Base-by-base conservation (phyloP, 1,284 basidiomycete species). In the Pseudomicrostroma phylloplanum region DNA sequence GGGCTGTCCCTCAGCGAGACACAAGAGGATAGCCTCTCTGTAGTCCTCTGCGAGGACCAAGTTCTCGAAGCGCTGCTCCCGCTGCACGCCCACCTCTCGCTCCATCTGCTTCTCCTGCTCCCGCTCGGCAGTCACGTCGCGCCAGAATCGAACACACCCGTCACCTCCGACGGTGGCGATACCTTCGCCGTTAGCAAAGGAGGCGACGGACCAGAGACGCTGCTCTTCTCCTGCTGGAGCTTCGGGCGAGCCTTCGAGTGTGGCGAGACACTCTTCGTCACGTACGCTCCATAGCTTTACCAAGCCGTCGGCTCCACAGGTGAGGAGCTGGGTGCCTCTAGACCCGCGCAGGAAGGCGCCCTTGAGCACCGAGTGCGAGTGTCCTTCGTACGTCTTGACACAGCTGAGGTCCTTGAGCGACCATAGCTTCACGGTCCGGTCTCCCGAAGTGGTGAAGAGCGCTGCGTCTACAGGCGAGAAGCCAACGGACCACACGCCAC, bases 261-360 rank as follows among this genome's bases (percentile, higher is more conserved):
- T 98, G 15, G 87, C 83, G 3, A 86, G 62, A 46, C 83, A 77
- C 91, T 89, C 87, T 77, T 98, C 94, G 58, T 90, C 88, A 67
- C 86, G 85, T 60, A 96, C 85, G 78, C 90, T 92, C 96, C 96
- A 99, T 26, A 98, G 70, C 81, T 97, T 98, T 66, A 97, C 88
- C 46, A 98, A 81, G 2, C 96, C 96, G 79, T 99, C 96, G 13
- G 91, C 91, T 0, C 88, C 92, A 17, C 90, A 84, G 62, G 90
- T 93, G 26, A 92, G 86, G 49, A 98, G 81, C 81, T 97, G 92
- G 83, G 87, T 84, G 8, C 92, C 93, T 26, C 82, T 76, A 67
- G 89, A 89, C 3, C 21, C 25, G 2, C 12, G 15, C 51, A 96
- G 76, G 79, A 96, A 98, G 72, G 91, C 89, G 25, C 97, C 88